Evolutionary conservation across 2,329 filamentous ascomycete genomes (phyloP).

Genomic region (Botrytis galanthina): DNA sequence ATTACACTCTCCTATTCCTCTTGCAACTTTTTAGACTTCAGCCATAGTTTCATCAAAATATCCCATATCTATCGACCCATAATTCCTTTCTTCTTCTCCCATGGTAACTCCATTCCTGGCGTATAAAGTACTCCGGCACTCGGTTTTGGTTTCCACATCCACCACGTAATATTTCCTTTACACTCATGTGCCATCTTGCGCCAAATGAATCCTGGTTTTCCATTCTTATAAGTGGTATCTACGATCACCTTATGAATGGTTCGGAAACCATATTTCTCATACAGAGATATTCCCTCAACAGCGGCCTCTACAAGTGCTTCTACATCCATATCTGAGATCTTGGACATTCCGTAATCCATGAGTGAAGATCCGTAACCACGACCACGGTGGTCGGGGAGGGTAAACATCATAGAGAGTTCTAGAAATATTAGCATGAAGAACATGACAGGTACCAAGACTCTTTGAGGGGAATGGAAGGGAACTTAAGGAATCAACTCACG

Average conservation of each 20-base stretch:
- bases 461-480: accelerated
- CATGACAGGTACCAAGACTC: accelerated
- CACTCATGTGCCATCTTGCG: neutral
- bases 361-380: neutral
- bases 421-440: neutral
- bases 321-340: neutral
- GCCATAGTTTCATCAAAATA: neutral
- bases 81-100: neutral
- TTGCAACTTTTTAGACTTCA: neutral
- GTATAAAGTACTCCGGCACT: neutral
- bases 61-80: too few species aligned
- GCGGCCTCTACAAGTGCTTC: constrained; percentile 5
- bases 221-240: neutral
- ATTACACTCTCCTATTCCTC: too few species aligned
- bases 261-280: constrained; percentile 14
- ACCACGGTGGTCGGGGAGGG: neutral
- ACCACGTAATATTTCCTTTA: neutral
- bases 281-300: neutral
- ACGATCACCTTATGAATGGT: neutral
- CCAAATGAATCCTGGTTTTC: neutral
- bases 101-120: neutral
- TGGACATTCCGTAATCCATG: constrained; percentile 3
- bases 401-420: constrained; percentile 10
- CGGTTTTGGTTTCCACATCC: constrained; percentile 19
- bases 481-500: neutral